These are phyloP conservation scores for Exophiala xenobiotica DNA, from an alignment of 2,329 filamentous ascomycete genomes.

Conservation along the genomic window DNA sequence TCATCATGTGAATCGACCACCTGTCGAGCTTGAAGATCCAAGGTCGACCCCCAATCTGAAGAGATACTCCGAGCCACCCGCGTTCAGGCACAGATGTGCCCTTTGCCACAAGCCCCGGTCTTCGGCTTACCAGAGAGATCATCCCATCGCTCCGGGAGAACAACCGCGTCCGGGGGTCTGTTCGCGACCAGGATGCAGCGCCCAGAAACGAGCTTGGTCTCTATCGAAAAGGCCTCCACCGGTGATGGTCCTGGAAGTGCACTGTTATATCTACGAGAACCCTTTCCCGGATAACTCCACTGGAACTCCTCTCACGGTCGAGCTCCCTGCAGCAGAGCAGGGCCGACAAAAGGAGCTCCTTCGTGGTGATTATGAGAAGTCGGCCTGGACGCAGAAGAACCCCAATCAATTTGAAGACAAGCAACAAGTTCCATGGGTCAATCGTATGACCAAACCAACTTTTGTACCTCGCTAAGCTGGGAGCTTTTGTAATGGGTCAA, in stretches of 20 bases:
- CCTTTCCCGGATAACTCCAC: conserved; percentile 1
- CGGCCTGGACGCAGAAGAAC: conserved; percentile 2
- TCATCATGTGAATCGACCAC: conserved; percentile 5
- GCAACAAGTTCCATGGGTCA: conserved; percentile 2
- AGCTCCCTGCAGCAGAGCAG: conserved; percentile 10
- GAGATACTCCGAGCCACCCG: conserved; percentile 10
- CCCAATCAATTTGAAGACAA: not conserved
- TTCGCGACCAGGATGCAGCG: conserved; percentile 7
- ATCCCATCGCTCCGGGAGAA: conserved; percentile 10
- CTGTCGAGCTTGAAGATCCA: conserved; percentile 9
- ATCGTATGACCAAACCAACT: conserved; percentile 9
- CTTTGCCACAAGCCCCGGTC: conserved; percentile 7
- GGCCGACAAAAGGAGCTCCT: conserved; percentile 8
- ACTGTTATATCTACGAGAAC: conserved; percentile 8
- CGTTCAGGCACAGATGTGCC: conserved; percentile 6
- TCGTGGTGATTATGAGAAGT: conserved; percentile 5
- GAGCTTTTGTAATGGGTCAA: conserved; percentile 5
- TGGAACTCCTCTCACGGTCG: conserved; percentile 1
- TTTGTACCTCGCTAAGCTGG: conserved; percentile 12
- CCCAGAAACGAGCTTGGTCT: conserved; percentile 8
- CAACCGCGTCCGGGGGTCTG: conserved; percentile 2
- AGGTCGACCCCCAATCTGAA: conserved; percentile 6
- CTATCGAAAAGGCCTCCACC: conserved; percentile 3
- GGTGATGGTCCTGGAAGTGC: conserved; percentile 3
- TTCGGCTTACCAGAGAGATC: conserved; percentile 9